A percentile compares a stretch with the other conserved stretches of the same genome.
Evolutionary conservation across 805 yeast genomes (phyloP).

Genomic region (Metschnikowia hibisci): DNA sequence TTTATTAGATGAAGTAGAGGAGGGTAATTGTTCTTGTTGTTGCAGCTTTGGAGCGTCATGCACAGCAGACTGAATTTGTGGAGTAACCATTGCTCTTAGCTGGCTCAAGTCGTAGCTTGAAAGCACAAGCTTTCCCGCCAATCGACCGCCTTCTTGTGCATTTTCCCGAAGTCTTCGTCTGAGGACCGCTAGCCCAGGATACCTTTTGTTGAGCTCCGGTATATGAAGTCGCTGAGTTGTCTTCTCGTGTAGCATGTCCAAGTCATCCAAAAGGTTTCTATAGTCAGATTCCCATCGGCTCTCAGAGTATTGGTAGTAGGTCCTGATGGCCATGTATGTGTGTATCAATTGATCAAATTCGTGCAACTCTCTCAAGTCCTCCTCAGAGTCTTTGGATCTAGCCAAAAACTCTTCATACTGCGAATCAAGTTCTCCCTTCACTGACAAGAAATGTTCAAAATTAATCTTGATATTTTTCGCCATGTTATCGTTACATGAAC

Average conservation of each 20-base stretch:
- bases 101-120: slow-evolving; percentile 1
- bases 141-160: slow-evolving; percentile 30
- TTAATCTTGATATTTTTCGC: slow-evolving; percentile 12
- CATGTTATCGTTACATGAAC: slow-evolving; percentile 4
- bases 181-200: slow-evolving; percentile 24
- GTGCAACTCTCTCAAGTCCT: slow-evolving; percentile 17
- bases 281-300: slow-evolving; percentile 13
- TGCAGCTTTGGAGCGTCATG: too few species aligned
- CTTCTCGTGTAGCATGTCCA: slow-evolving; percentile 15
- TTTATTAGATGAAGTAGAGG: too few species aligned
- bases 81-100: neutral
- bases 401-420: slow-evolving; percentile 7
- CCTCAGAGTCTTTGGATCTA: neutral
- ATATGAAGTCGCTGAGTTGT: slow-evolving; percentile 24
- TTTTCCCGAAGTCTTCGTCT: slow-evolving; percentile 28
- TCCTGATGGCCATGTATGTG: slow-evolving; percentile 22
- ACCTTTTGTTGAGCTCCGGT: slow-evolving; percentile 18
- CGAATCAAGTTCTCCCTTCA: slow-evolving; percentile 7
- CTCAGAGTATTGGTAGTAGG: slow-evolving; percentile 24
- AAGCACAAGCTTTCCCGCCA: slow-evolving; percentile 19
- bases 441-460: slow-evolving; percentile 11
- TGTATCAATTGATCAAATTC: slow-evolving; percentile 27
- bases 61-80: too few species aligned
- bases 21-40: too few species aligned
- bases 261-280: slow-evolving; percentile 16